phyloP scores from a whole-genome alignment of 1,284 basidiomycete genomes.

The Xanthoconium separans region DNA sequence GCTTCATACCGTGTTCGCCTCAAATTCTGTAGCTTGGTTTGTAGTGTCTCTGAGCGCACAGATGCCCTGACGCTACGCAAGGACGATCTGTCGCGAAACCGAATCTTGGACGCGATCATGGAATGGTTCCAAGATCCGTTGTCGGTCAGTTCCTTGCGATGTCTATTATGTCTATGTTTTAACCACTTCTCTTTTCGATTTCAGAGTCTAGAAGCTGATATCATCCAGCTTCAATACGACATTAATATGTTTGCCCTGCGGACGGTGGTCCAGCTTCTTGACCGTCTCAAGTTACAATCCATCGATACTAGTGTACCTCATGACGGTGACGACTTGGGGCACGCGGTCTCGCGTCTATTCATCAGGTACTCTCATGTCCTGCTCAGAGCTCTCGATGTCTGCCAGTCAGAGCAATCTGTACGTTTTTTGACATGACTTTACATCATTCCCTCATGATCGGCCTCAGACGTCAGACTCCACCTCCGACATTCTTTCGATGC shows the following conservation, averaged over 20 bases:
- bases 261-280: conserved; percentile 73
- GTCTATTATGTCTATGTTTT: background rate
- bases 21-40: conserved; percentile 76
- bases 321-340: conserved; percentile 63
- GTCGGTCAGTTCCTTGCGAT: conserved; percentile 38
- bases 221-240: conserved; percentile 50
- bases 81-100: conserved; percentile 66
- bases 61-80: conserved; percentile 65
- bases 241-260: conserved; percentile 72
- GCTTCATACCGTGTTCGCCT: conserved; percentile 63
- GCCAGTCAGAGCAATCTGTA: conserved; percentile 47
- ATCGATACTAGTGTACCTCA: conserved; percentile 50
- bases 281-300: conserved; percentile 68
- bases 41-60: conserved; percentile 61
- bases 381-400: conserved; percentile 57
- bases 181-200: conserved; percentile 4
- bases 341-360: conserved; percentile 75
- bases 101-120: conserved; percentile 70
- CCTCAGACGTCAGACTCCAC: conserved; percentile 47
- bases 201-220: conserved; percentile 32
- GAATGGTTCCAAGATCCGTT: conserved; percentile 69
- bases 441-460: conserved; percentile 5
- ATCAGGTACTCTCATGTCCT: conserved; percentile 72
- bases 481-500: conserved; percentile 52
- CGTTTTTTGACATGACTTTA: conserved; percentile 15